Evolutionary conservation across 164 flowering plant species (phyloP).

Genomic region (Dillenia suffruticosa): DNA sequence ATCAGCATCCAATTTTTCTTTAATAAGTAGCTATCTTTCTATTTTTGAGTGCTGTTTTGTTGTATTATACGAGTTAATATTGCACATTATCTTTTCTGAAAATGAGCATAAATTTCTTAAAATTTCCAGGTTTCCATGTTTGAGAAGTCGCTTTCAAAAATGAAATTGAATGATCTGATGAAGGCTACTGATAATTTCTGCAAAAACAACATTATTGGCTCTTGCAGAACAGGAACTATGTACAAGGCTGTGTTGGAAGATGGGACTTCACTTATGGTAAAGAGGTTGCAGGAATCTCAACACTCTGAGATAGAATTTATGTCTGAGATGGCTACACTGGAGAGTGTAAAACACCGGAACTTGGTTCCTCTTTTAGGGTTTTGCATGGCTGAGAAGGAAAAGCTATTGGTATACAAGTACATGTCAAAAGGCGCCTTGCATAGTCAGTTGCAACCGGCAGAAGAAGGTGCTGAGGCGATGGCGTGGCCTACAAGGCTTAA

Average conservation of each 20-base stretch:
- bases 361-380: constrained; percentile 65
- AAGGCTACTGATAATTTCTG: constrained; percentile 60
- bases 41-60: not conserved
- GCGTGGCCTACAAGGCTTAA: constrained; percentile 66
- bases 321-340: constrained; percentile 64
- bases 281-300: constrained; percentile 61
- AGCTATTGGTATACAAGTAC: constrained; percentile 52
- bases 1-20: not conserved
- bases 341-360: constrained; percentile 50
- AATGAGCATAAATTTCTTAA: not conserved
- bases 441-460: constrained; percentile 43
- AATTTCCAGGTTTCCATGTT: constrained; percentile 62
- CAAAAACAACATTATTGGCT: constrained; percentile 50
- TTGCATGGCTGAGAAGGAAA: constrained; percentile 54
- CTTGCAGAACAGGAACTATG: constrained; percentile 59
- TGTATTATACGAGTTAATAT: no score
- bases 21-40: not conserved
- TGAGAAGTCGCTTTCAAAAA: constrained; percentile 59
- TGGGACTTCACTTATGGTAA: constrained; percentile 46
- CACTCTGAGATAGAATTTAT: constrained; percentile 54
- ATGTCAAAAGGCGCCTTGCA: constrained; percentile 56
- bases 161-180: constrained; percentile 66
- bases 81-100: not conserved
- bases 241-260: constrained; percentile 54
- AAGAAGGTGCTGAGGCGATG: constrained; percentile 19